phyloP scores from a whole-genome alignment of 139 green algal species.

The Chlorella sp. region DNA sequence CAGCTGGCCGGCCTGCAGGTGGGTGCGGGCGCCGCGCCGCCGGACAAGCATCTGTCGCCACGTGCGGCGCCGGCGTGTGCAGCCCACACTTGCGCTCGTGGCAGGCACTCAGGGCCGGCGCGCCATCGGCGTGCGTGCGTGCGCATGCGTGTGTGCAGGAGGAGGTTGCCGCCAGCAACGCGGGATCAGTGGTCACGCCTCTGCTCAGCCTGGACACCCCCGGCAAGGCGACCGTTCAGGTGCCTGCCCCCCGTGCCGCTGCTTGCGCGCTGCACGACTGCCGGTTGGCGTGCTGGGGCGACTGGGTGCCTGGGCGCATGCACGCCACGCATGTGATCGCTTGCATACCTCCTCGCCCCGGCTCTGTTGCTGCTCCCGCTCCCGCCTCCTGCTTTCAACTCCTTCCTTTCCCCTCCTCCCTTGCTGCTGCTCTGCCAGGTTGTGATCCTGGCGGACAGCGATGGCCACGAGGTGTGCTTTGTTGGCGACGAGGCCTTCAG shows the following conservation, averaged over 20 bases:
- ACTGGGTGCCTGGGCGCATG: too few species aligned
- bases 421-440: too few species aligned
- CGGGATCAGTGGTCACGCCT: slow-evolving; percentile 45
- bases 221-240: slow-evolving; percentile 57
- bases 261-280: too few species aligned
- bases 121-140: not conserved
- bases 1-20: slow-evolving; percentile 46
- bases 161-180: slow-evolving; percentile 9
- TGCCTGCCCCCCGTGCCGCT: too few species aligned
- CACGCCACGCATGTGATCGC: too few species aligned
- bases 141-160: not conserved
- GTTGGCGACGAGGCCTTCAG: slow-evolving; percentile 57
- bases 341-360: too few species aligned
- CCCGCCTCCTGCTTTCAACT: too few species aligned
- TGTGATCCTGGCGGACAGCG: slow-evolving; percentile 60
- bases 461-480: slow-evolving; percentile 66
- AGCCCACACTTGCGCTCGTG: not conserved
- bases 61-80: not conserved
- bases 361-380: too few species aligned
- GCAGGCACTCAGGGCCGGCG: not conserved
- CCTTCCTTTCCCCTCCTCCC: too few species aligned
- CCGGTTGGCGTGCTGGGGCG: too few species aligned
- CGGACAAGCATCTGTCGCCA: not conserved
- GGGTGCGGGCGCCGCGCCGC: slow-evolving; percentile 9
- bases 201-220: slow-evolving; percentile 59